Evolutionary conservation across 805 yeast species (phyloP), one percentile per base, ranked within the genome.

Genomic region (Wickerhamiella australiensis): DNA sequence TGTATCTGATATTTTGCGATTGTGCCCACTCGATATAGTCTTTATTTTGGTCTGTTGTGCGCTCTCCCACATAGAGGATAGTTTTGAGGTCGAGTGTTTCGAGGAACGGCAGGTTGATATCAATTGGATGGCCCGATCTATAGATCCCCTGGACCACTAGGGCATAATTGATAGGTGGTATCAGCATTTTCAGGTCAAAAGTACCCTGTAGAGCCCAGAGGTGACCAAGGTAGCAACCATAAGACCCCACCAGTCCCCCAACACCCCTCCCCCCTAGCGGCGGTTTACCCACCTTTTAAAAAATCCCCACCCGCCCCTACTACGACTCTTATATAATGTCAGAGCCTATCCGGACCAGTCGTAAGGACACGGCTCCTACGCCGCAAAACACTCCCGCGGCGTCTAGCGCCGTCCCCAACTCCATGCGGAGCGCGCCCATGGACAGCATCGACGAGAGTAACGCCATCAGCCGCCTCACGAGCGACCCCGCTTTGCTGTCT

Each of bases 361-460:
- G 71, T 49, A 77, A 85, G 56, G 82, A 90, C 55, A 78, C 80
- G 60, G 97, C 98, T 5, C 98, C 98, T 42, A 92, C 98, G 1
- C 98, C 98, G 4, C 98, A 92, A 64, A 92, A 92, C 73, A 92
- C 98, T 1, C 98, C 98, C 13, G 85, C 97, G 3, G 79, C 90
- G 31, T 84, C 82, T 33, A 74, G 85, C 38, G 80, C 88, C 20
- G 84, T 57, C 65, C 63, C 65, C 22, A 46, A 41, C 40, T 35
- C 42, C 25, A 21, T 37, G 29, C 70, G 74, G 50, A 36, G 23
- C 18, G 15, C 17, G 36, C 65, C 72, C 35, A 56, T 65, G 50
- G 70, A 79, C 46, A 79, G 85, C 47, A 85, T 95, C 41, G 85
- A 85, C 61, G 75, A 73, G 56, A 83, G 78, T 56, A 81, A 52